Base-by-base conservation (phyloP, 257 asterid species). In the Nicotiana sylvestris region DNA sequence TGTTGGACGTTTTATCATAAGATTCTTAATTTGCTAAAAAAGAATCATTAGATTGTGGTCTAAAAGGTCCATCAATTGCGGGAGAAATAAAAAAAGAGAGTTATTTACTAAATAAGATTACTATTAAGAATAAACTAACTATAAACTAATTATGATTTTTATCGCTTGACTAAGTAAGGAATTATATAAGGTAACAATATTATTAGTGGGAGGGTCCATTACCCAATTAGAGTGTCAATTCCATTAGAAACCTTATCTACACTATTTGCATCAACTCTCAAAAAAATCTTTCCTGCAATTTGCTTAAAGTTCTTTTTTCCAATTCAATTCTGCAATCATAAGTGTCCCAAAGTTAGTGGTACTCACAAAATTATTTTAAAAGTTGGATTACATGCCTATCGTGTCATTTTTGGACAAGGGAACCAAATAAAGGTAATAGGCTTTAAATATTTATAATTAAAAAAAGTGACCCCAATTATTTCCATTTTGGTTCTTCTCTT, bases 131-230 rank as follows among this genome's bases (percentile, higher is more conserved):
- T 37, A 4, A 33, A 10, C 33, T 55, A 5, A 17, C 2, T 55
- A 3, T 55, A 55, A 57, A 57, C 8, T 58, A 69, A 69, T 11
- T 5, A 49, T 49, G 8, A 18, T 25, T 12, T 21, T 74, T 74
- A 49, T 46, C 9, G 3, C 39, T 25, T 49, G 13, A 74, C 15
- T 29, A 74, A 49, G 4, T 29, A 74, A 49, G 4, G 25, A 25
- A 74, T 13, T 49, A 49, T 1, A 25, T 49, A 49, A 25, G 15
- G 27, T 13, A 27, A 39, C 43, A 74, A 49, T 25, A 74, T 74
- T 25, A 74, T 74, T 46, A 25, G 79, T 46, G 25, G 79, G 79
- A 25, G 79, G 78, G 37, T 12, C 61, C 79, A 46, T 46, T 72
- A 46, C 61, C 60, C 79, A 46, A 6, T 49, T 46, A 25, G 35